phyloP scores from a whole-genome alignment of 768 basidiomycete genomes.

The Dentipellis sp. region DNA sequence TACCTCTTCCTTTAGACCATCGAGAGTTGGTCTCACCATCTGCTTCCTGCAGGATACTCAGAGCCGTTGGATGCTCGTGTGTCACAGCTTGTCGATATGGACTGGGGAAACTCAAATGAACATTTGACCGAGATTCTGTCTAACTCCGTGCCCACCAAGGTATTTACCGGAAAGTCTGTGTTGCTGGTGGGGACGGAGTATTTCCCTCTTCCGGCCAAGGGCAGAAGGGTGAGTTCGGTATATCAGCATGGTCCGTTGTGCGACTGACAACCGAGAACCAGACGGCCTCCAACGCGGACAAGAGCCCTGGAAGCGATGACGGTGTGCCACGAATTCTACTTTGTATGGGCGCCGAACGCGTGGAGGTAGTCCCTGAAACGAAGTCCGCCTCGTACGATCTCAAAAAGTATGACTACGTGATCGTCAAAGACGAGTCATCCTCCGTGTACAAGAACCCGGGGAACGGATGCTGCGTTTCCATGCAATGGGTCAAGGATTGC shows the following conservation, averaged over 20 bases:
- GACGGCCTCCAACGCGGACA: constrained; percentile 2
- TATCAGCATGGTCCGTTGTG: too few relatives aligned
- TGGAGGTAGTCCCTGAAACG: constrained; percentile 54
- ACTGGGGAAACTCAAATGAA: constrained; percentile 40
- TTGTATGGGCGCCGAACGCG: constrained; percentile 65
- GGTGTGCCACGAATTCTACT: constrained; percentile 56
- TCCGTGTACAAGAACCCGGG: constrained; percentile 14
- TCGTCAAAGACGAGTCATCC: constrained; percentile 38
- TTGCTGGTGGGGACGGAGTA: constrained; percentile 53
- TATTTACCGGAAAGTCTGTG: constrained; percentile 45
- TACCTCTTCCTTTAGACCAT: constrained; percentile 1
- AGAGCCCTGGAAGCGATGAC: constrained; percentile 21
- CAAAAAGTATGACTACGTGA: constrained; percentile 46
- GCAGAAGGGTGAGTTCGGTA: constrained; percentile 25
- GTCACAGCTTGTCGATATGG: constrained; percentile 38
- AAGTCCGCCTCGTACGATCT: constrained; percentile 30
- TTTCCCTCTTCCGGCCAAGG: constrained; percentile 34
- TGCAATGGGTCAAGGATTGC: constrained; percentile 74
- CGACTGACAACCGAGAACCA: constrained; percentile 8
- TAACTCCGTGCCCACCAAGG: constrained; percentile 45
- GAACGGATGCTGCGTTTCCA: constrained; percentile 34
- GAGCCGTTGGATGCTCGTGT: constrained; percentile 29
- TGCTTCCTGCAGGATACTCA: constrained; percentile 44
- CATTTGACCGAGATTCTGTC: constrained; percentile 51
- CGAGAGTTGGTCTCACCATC: constrained; percentile 52